phyloP scores from a whole-genome alignment of 1,139 yeast genomes.

The Kurtzmaniella quercitrusa region DNA sequence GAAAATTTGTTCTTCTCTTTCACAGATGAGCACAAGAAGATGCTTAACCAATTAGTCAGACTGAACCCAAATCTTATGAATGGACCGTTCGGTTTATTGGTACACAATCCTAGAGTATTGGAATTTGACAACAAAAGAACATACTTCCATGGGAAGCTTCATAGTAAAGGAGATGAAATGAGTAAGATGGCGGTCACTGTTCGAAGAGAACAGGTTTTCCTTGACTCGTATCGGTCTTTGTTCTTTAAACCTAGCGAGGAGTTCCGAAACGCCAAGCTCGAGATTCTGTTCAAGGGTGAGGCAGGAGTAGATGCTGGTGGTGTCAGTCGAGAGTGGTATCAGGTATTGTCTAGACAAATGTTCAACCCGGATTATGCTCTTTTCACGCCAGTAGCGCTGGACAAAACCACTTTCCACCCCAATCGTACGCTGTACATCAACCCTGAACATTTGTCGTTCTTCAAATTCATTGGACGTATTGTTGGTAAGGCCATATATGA shows the following conservation, averaged over 20 bases:
- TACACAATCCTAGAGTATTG: slow-evolving; percentile 81
- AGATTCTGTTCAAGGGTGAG: slow-evolving; percentile 84
- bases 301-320: slow-evolving; percentile 99
- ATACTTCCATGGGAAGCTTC: slow-evolving; percentile 74
- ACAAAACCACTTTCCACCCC: slow-evolving; percentile 93
- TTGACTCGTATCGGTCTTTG: slow-evolving; percentile 82
- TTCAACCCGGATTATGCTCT: slow-evolving; percentile 95
- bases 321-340: slow-evolving; percentile 96
- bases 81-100: slow-evolving; percentile 91
- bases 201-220: slow-evolving; percentile 85
- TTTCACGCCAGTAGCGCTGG: slow-evolving; percentile 88
- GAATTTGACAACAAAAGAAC: slow-evolving; percentile 94
- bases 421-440: slow-evolving; percentile 89
- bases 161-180: slow-evolving; percentile 40
- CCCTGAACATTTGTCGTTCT: slow-evolving; percentile 88
- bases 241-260: slow-evolving; percentile 79
- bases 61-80: slow-evolving; percentile 91
- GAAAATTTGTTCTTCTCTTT: slow-evolving; percentile 80
- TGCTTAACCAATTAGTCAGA: slow-evolving; percentile 88
- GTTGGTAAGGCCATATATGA: slow-evolving; percentile 95
- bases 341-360: slow-evolving; percentile 90
- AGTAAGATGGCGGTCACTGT: slow-evolving; percentile 57
- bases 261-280: slow-evolving; percentile 68
- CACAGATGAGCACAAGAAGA: slow-evolving; percentile 86
- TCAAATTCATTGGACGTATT: slow-evolving; percentile 90